Evolutionary conservation across 2,329 filamentous ascomycete genomes (phyloP), one percentile per base, ranked within the genome.

Genomic region (Penicillium oxalicum): DNA sequence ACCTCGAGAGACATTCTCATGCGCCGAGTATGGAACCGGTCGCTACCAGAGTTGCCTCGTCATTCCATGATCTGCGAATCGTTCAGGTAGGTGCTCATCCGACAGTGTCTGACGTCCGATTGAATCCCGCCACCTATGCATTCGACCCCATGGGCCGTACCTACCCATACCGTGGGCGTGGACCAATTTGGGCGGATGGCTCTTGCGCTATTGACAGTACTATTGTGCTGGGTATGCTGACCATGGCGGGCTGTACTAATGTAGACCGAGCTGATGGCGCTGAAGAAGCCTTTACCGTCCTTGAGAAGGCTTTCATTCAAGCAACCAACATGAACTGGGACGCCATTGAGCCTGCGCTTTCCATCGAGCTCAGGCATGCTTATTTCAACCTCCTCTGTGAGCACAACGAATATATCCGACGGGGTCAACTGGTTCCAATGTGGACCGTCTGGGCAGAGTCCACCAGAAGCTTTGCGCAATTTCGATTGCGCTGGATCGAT

Each of bases 141-240:
- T 35, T 67, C 24, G 54, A 61, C 40, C 45, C 51, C 5, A 44
- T 49, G 7, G 64, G 63, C 8, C 40, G 28, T 24, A 11, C 40
- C 7, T 62, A 57, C 33, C 54, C 58, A 8, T 62, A 58, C 33
- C 58, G 62, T 28, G 66, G 66, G 3, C 61, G 64, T 4, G 68
- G 67, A 1, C 68, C 68, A 5, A 45, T 64, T 8, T 61, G 59
- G 45, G 13, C 28, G 4, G 29, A 41, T 1, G 52, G 50, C n/a
- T 64, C 65, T 8, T 58, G 55, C 45, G 50, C 55, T 8, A 50
- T 68, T 11, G 67, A 71, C 42, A 62, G 59, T 40, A 50, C 59
- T 5, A 66, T 71, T 40, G 62, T 69, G n/a, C 54, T 60, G 2
- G 69, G 64, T 1, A 66, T 55, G 44, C 48, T 72, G n/a, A 58